Conservation (phyloP, 192 early-diverging fungal genomes). For the Coemansia sp. region DNA sequence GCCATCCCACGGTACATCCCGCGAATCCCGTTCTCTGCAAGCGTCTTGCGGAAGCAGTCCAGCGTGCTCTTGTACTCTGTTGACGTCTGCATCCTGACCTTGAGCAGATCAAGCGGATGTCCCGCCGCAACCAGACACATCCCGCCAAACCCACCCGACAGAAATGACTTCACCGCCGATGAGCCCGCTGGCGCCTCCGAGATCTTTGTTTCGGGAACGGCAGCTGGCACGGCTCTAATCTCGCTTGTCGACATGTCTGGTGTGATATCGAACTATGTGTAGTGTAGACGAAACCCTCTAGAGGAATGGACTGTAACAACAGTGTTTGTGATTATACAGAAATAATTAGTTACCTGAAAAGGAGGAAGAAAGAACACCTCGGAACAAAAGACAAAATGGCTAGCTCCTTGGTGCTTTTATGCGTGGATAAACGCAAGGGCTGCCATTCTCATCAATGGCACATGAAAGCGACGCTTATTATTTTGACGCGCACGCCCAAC, state of each 20-base stretch:
- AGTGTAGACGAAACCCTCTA: too few species aligned
- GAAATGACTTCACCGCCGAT: conserved; percentile 77
- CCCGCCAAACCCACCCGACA: conserved; percentile 92
- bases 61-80: conserved; percentile 82
- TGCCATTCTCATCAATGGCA: too few species aligned
- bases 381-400: too few species aligned
- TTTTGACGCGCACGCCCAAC: too few species aligned
- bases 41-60: conserved; percentile 91
- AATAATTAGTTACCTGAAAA: too few species aligned
- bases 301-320: background rate
- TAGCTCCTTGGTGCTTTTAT: too few species aligned
- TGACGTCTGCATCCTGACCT: conserved; percentile 95
- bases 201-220: conserved; percentile 13
- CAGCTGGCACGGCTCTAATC: conserved; percentile 3
- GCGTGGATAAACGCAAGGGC: too few species aligned
- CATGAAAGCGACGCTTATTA: too few species aligned
- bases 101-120: conserved; percentile 88
- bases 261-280: too few species aligned
- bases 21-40: conserved; percentile 86
- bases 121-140: conserved; percentile 74
- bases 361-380: too few species aligned
- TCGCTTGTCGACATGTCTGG: conserved; percentile 30
- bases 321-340: too few species aligned
- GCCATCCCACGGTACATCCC: conserved; percentile 97
- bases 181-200: conserved; percentile 16